These are phyloP conservation scores for Rhodotorula sp. DNA, from an alignment of 1,284 basidiomycete genomes.

Conservation along the genomic window DNA sequence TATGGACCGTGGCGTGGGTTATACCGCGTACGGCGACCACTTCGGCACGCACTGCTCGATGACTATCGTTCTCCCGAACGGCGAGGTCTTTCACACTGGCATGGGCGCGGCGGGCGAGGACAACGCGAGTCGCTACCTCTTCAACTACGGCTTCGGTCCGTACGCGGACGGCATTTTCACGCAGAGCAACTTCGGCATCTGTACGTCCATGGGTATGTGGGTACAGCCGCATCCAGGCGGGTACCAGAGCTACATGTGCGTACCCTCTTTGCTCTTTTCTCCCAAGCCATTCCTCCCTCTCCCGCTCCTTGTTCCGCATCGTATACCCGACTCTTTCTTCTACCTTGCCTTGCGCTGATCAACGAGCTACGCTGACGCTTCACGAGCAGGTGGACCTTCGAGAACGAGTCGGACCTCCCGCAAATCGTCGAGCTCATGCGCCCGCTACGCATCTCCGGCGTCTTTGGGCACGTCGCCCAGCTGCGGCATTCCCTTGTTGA, in stretches of 20 bases:
- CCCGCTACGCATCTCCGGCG: conserved; percentile 37
- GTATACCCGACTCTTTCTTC: too few relatives aligned
- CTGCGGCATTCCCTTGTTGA: conserved; percentile 29
- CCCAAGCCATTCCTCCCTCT: too few relatives aligned
- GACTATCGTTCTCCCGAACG: conserved; percentile 42
- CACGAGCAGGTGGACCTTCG: conserved; percentile 29
- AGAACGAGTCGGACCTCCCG: conserved; percentile 37
- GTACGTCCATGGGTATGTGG: conserved; percentile 1
- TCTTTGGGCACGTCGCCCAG: conserved; percentile 32
- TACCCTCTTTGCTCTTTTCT: too few relatives aligned
- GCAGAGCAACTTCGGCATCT: conserved; percentile 37
- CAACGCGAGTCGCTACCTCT: conserved; percentile 41
- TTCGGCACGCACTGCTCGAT: conserved; percentile 41
- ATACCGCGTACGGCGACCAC: conserved; percentile 36
- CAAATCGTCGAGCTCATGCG: conserved; percentile 40
- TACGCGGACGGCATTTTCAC: conserved; percentile 45
- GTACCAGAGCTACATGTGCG: conserved; percentile 36
- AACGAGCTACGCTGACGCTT: too few relatives aligned
- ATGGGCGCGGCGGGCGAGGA: conserved; percentile 37
- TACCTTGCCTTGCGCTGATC: too few relatives aligned
- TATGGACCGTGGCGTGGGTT: conserved; percentile 41
- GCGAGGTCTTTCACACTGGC: conserved; percentile 43
- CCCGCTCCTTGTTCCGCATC: too few relatives aligned
- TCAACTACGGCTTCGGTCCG: conserved; percentile 31
- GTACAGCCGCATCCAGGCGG: conserved; percentile 25